Conservation (phyloP, 768 basidiomycete genomes). For the Boletus speciosus region DNA sequence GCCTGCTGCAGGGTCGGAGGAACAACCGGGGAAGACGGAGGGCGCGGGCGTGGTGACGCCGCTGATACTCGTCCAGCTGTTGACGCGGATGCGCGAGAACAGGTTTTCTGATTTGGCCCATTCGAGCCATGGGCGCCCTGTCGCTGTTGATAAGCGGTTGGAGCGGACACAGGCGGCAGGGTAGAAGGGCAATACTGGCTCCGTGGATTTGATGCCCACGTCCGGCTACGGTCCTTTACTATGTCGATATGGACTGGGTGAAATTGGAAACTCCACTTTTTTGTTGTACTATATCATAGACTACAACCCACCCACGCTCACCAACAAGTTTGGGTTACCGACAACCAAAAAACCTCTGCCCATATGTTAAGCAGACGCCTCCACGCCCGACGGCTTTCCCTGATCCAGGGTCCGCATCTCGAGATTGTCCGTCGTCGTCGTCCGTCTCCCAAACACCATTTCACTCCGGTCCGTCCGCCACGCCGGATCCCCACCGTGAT, state of each 20-base stretch:
- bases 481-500: not conserved
- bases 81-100: conserved; percentile 66
- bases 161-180: conserved; percentile 69
- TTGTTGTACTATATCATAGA: not conserved
- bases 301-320: no score
- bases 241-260: not conserved
- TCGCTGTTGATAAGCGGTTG: conserved; percentile 67
- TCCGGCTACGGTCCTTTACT: not conserved
- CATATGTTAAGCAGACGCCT: not conserved
- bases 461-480: not conserved
- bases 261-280: not conserved
- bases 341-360: no score
- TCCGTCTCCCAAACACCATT: conserved; percentile 8
- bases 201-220: not conserved
- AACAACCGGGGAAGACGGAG: conserved; percentile 11
- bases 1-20: conserved; percentile 24
- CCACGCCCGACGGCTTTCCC: not conserved
- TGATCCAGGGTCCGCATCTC: not conserved
- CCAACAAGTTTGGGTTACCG: not conserved
- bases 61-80: conserved; percentile 48
- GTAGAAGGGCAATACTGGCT: conserved; percentile 10
- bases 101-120: conserved; percentile 55
- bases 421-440: conserved; percentile 3
- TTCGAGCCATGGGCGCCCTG: conserved; percentile 45
- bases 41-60: conserved; percentile 47